Conservation (phyloP, 257 asterid species). For the Solanum peruvianum region DNA sequence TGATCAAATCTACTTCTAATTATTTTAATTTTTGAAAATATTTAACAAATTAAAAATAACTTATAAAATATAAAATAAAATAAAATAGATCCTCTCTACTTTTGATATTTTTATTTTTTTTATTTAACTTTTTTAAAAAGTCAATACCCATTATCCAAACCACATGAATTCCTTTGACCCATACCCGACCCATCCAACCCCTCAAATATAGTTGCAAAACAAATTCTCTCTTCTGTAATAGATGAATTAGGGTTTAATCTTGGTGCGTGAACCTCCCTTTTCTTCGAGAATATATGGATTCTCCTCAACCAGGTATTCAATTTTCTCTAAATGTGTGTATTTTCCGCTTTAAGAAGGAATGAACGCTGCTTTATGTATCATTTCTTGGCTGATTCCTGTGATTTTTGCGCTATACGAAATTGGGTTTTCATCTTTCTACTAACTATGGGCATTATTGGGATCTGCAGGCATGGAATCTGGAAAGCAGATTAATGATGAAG, state of each 20-base stretch:
- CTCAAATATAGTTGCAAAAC: not conserved
- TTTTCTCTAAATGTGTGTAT: not conserved
- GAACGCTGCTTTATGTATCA: not conserved
- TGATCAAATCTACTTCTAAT: no score
- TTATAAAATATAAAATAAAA: no score
- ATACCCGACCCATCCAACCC: not conserved
- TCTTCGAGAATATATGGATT: not conserved
- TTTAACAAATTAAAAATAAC: no score
- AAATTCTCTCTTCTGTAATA: not conserved
- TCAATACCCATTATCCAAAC: not conserved
- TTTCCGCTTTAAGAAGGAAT: not conserved
- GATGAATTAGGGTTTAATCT: not conserved
- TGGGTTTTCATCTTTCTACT: not conserved
- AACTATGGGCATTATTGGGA: not conserved
- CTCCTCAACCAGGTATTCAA: not conserved
- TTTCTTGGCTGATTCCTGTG: not conserved
- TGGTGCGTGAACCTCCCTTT: not conserved
- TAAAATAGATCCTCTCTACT: no score
- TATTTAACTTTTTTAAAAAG: no score
- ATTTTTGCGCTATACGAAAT: not conserved
- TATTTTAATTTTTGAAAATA: no score
- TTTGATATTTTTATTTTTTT: no score
- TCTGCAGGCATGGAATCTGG: slow-evolving; percentile 13
- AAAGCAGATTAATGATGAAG: slow-evolving; percentile 30
- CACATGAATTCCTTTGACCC: not conserved